Evolutionary conservation across 1,139 yeast species (phyloP).

Genomic region (Suhomyces anneliseae): DNA sequence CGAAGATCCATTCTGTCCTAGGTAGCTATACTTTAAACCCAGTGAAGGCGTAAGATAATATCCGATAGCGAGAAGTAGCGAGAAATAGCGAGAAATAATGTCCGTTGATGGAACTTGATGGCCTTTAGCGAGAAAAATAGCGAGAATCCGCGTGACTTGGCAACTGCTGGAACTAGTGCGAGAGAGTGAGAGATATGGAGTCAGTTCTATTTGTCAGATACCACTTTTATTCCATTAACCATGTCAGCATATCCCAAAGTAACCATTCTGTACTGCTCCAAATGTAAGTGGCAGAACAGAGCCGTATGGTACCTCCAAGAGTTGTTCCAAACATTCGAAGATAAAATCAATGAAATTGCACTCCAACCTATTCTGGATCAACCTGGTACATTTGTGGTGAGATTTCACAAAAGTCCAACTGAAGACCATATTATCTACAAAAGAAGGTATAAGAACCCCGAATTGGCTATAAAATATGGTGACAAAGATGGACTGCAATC

Average conservation of each 20-base stretch:
- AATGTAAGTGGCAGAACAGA: slow-evolving; percentile 50
- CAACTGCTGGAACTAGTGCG: neutral
- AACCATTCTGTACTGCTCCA: slow-evolving; percentile 41
- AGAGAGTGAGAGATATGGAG: too few species aligned
- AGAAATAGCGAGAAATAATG: too few species aligned
- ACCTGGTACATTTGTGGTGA: slow-evolving; percentile 42
- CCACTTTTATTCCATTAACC: neutral
- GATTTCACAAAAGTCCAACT: slow-evolving; percentile 14
- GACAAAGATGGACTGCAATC: slow-evolving; percentile 24
- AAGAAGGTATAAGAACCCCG: slow-evolving; percentile 36
- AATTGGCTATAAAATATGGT: slow-evolving; percentile 19
- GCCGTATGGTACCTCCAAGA: slow-evolving; percentile 51
- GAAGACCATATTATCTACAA: slow-evolving; percentile 31
- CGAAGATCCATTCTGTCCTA: too few species aligned
- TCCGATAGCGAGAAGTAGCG: too few species aligned
- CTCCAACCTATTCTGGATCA: slow-evolving; percentile 39
- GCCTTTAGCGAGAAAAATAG: too few species aligned
- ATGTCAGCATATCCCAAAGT: slow-evolving; percentile 29
- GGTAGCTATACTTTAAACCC: too few species aligned
- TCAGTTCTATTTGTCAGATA: too few species aligned
- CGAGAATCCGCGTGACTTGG: neutral
- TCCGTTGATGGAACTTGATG: too few species aligned
- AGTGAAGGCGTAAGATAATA: too few species aligned
- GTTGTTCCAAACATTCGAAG: slow-evolving; percentile 44
- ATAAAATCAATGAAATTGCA: slow-evolving; percentile 36